phyloP scores from a whole-genome alignment of 2,329 filamentous ascomycete species.

The Fusarium beomiforme region DNA sequence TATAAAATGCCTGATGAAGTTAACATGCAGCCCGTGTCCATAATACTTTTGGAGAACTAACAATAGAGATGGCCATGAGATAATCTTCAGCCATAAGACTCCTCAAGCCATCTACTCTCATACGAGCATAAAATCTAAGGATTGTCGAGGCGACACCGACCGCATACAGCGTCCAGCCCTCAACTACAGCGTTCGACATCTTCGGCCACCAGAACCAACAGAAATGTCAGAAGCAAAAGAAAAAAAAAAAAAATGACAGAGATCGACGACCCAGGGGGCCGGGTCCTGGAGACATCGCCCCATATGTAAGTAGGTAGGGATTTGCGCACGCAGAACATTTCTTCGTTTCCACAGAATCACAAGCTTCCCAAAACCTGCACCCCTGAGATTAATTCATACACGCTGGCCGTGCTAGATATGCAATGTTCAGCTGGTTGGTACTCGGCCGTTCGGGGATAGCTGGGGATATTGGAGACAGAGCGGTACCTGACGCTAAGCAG shows the following conservation, averaged over 20 bases:
- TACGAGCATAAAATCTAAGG: constrained; percentile 45
- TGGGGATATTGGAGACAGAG: background rate
- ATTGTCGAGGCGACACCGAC: constrained; percentile 41
- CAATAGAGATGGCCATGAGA: constrained; percentile 38
- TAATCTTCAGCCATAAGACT: constrained; percentile 46
- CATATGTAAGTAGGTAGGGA: constrained; percentile 6
- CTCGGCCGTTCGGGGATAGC: background rate
- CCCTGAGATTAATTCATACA: background rate
- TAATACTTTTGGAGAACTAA: background rate
- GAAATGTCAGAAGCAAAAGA: constrained; percentile 2
- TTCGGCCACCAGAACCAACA: background rate
- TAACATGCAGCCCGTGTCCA: background rate
- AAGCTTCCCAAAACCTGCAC: background rate
- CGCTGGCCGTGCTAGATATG: background rate
- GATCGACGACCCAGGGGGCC: background rate
- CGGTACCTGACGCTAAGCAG: constrained; percentile 4
- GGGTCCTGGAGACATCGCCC: background rate
- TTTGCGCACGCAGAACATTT: background rate
- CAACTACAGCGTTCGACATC: constrained; percentile 27
- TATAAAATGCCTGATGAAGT: constrained; percentile 58
- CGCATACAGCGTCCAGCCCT: constrained; percentile 44
- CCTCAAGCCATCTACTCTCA: constrained; percentile 36
- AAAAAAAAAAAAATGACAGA: background rate
- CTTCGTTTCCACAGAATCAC: background rate
- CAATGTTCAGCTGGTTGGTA: background rate